phyloP scores from a whole-genome alignment of 2,329 filamentous ascomycete genomes.

The Cercospora zeina region DNA sequence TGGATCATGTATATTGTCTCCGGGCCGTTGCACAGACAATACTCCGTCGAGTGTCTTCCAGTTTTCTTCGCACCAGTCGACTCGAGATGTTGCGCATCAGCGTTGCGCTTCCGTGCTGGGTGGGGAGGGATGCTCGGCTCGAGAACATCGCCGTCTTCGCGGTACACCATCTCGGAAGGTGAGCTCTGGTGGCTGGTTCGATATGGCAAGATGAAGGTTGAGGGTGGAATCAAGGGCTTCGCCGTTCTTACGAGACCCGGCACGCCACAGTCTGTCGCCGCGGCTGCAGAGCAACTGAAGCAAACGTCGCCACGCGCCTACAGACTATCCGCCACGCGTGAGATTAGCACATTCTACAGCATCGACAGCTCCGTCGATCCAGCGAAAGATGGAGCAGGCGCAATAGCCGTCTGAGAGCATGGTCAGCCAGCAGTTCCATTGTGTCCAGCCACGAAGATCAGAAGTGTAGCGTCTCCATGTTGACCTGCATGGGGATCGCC shows the following conservation, averaged over 20 bases:
- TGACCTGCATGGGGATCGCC: neutral
- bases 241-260: neutral
- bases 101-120: neutral
- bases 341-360: neutral
- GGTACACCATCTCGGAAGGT: neutral
- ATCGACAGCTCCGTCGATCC: neutral
- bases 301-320: neutral
- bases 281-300: neutral
- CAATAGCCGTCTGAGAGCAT: neutral
- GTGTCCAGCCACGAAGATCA: neutral
- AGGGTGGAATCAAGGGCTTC: neutral
- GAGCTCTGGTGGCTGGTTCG: neutral
- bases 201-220: neutral
- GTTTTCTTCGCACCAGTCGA: neutral
- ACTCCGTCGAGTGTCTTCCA: neutral
- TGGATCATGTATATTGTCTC: constrained; percentile 97
- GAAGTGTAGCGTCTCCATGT: neutral
- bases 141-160: neutral
- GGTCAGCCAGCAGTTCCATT: neutral
- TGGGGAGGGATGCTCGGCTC: neutral
- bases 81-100: neutral
- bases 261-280: neutral
- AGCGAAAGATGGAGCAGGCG: neutral
- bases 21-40: constrained; percentile 61
- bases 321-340: neutral